phyloP scores from a whole-genome alignment of 768 basidiomycete species.

The Kwoniella shandongensis region DNA sequence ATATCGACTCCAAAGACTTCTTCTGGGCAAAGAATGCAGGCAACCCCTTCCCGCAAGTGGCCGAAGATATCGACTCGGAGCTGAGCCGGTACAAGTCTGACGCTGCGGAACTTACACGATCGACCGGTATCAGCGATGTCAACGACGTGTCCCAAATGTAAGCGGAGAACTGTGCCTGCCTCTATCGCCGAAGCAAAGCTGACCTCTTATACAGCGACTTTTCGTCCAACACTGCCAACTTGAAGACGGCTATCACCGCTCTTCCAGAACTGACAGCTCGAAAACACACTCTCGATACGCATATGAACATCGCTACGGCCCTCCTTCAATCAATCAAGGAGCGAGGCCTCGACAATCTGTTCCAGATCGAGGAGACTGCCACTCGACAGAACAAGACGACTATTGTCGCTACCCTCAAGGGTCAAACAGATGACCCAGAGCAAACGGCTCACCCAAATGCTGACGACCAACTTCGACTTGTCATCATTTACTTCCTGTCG shows the following conservation, averaged over 20 bases:
- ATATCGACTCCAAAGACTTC: constrained; percentile 96
- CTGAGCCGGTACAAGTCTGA: constrained; percentile 84
- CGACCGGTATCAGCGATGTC: constrained; percentile 92
- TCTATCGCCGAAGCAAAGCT: neutral
- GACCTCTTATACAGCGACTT: constrained; percentile 65
- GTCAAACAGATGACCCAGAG: constrained; percentile 58
- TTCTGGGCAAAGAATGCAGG: constrained; percentile 98
- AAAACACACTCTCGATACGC: constrained; percentile 93
- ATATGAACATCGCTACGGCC: constrained; percentile 98
- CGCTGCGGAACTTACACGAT: constrained; percentile 92
- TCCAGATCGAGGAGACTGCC: constrained; percentile 90
- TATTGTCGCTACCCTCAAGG: constrained; percentile 84
- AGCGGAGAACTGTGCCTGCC: constrained; percentile 52
- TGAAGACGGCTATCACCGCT: constrained; percentile 96
- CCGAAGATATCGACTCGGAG: constrained; percentile 92
- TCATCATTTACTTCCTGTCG: constrained; percentile 93
- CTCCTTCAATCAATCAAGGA: constrained; percentile 92
- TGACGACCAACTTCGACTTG: constrained; percentile 85
- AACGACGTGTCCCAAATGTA: constrained; percentile 93
- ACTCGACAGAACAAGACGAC: constrained; percentile 78
- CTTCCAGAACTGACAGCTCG: constrained; percentile 94
- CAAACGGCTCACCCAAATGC: constrained; percentile 66
- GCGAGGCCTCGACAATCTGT: constrained; percentile 92
- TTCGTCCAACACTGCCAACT: constrained; percentile 84
- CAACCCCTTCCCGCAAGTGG: constrained; percentile 96